Evolutionary conservation across 176 grass and related monocot genomes (phyloP).

Genomic region (Luzula sylvatica): DNA sequence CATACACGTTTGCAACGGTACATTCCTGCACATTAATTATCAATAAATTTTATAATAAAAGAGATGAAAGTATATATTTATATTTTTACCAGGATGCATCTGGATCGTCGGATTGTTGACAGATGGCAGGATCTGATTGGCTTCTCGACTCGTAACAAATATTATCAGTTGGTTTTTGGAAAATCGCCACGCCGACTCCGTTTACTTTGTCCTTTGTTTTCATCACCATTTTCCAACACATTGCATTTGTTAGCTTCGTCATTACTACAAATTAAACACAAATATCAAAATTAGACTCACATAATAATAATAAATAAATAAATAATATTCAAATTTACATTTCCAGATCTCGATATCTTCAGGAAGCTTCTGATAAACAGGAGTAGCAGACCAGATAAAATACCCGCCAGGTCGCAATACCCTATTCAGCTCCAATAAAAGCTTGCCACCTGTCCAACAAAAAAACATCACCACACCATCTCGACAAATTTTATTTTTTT

Average conservation of each 20-base stretch:
- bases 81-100: conserved; percentile 53
- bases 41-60: conserved; percentile 11
- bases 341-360: conserved; percentile 76
- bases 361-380: conserved; percentile 52
- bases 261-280: conserved; percentile 41
- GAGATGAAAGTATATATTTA: not conserved
- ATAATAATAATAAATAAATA: not conserved
- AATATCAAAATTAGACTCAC: conserved; percentile 5
- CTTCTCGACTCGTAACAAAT: conserved; percentile 44
- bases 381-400: conserved; percentile 89
- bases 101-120: conserved; percentile 51
- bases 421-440: conserved; percentile 67
- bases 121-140: conserved; percentile 45
- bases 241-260: conserved; percentile 57
- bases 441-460: conserved; percentile 52
- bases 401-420: conserved; percentile 72
- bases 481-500: not conserved
- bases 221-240: conserved; percentile 76
- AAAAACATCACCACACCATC: too few relatives aligned
- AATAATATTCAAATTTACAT: conserved; percentile 27
- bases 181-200: conserved; percentile 53
- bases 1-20: conserved; percentile 58
- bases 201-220: conserved; percentile 66
- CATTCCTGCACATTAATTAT: conserved; percentile 32
- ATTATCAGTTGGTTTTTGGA: conserved; percentile 60